Conservation (phyloP, 1,284 basidiomycete species). For the Gomphus bonarii region DNA sequence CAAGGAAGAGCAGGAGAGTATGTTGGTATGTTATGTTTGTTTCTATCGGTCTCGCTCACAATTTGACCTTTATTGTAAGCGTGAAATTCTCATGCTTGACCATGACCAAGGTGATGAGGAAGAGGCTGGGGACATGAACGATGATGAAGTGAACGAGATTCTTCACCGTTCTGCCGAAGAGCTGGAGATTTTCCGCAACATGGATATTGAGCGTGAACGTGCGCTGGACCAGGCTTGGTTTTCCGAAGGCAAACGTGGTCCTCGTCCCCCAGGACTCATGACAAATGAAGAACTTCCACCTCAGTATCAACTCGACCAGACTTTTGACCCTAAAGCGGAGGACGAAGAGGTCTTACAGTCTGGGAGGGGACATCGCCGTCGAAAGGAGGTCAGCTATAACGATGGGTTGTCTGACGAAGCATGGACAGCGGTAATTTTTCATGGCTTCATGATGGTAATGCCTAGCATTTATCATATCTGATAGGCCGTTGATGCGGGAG, state of each 20-base stretch:
- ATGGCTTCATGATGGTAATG: not conserved
- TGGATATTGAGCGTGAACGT: conserved; percentile 78
- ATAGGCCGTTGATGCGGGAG: conserved; percentile 79
- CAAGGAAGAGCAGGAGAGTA: conserved; percentile 93
- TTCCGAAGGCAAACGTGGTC: conserved; percentile 67
- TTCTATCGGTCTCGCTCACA: conserved; percentile 5
- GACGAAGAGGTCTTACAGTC: conserved; percentile 54
- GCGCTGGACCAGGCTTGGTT: conserved; percentile 67
- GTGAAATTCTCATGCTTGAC: conserved; percentile 60
- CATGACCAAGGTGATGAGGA: conserved; percentile 90
- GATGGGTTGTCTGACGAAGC: conserved; percentile 93
- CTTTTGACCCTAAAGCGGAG: conserved; percentile 57
- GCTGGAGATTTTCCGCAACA: conserved; percentile 65
- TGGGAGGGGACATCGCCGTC: conserved; percentile 76
- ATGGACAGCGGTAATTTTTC: conserved; percentile 63
- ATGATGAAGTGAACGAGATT: conserved; percentile 94
- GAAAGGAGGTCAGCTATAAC: conserved; percentile 85
- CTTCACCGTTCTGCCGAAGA: conserved; percentile 85
- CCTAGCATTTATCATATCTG: conserved; percentile 4
- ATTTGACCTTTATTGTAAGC: conserved; percentile 30
- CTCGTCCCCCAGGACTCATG: conserved; percentile 73
- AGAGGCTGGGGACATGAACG: conserved; percentile 91
- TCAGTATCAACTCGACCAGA: conserved; percentile 82
- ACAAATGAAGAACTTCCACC: conserved; percentile 87
- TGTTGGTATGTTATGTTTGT: conserved; percentile 51